These are phyloP conservation scores for Sclerotinia borealis DNA, from an alignment of 2,329 filamentous ascomycete species.

Conservation along the genomic window DNA sequence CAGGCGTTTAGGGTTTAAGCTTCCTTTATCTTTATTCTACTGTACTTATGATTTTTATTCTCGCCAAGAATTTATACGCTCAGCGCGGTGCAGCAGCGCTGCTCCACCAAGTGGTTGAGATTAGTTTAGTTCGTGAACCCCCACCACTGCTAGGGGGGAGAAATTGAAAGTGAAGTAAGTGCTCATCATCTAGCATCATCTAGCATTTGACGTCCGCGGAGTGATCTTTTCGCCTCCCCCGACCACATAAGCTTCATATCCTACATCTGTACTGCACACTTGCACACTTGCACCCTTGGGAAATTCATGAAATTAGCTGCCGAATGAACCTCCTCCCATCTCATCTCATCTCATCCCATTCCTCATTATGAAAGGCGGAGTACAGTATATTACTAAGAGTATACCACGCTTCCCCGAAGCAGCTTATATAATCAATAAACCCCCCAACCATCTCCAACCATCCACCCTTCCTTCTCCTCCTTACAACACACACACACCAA, in stretches of 20 bases:
- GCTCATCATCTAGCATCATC: not conserved
- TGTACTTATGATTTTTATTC: not conserved
- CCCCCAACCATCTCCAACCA: no score
- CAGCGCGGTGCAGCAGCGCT: constrained; percentile 10
- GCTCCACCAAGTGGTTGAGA: not conserved
- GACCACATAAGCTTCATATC: not conserved
- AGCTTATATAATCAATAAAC: constrained; percentile 7
- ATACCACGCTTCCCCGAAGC: not conserved
- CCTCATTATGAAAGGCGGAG: constrained; percentile 2
- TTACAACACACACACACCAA: not conserved
- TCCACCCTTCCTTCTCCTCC: not conserved
- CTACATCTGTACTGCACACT: not conserved
- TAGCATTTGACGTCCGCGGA: not conserved
- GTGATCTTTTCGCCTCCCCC: not conserved
- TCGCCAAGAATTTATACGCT: constrained; percentile 14
- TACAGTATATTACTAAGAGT: not conserved
- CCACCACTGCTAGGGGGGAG: not conserved
- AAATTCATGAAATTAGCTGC: not conserved
- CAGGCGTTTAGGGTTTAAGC: constrained; percentile 11
- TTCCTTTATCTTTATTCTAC: no score
- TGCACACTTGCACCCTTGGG: not conserved
- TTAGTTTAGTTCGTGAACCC: not conserved
- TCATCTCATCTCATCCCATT: no score
- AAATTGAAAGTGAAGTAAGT: not conserved
- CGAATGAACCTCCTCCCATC: constrained; percentile 1